Conservation (phyloP, 2,329 filamentous ascomycete genomes). For the Fusarium continuum region DNA sequence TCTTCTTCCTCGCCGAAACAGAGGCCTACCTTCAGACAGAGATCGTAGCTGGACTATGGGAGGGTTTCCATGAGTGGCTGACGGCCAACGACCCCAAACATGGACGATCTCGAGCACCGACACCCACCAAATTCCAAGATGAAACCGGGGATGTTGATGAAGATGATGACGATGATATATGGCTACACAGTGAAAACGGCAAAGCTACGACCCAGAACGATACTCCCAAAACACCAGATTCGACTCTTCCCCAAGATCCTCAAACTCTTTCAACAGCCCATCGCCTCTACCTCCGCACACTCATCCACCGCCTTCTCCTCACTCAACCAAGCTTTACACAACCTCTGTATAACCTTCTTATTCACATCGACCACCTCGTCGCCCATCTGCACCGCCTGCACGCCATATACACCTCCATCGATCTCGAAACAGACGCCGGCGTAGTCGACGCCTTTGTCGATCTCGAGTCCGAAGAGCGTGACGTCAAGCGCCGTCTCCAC, state of each 20-base stretch:
- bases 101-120: constrained; percentile 36
- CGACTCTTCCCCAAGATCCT: constrained; percentile 70
- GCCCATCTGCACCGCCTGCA: constrained; percentile 80
- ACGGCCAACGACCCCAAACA: constrained; percentile 53
- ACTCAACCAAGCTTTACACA: constrained; percentile 71
- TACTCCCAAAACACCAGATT: constrained; percentile 30
- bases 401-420: constrained; percentile 77
- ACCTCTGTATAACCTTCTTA: constrained; percentile 71
- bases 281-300: constrained; percentile 74
- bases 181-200: constrained; percentile 37
- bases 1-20: constrained; percentile 89
- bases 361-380: constrained; percentile 82
- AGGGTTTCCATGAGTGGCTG: constrained; percentile 81
- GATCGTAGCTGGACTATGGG: constrained; percentile 83
- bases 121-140: constrained; percentile 33
- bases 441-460: constrained; percentile 80
- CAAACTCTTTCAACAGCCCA: constrained; percentile 86
- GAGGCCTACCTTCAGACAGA: constrained; percentile 91
- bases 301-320: constrained; percentile 73
- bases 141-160: constrained; percentile 5
- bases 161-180: constrained; percentile 44
- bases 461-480: constrained; percentile 75
- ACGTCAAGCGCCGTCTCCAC: constrained; percentile 71
- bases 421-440: constrained; percentile 83
- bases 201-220: constrained; percentile 30